Evolutionary conservation across 176 grass and related monocot species (phyloP).

Genomic region (Dendrocalamus sinicus): DNA sequence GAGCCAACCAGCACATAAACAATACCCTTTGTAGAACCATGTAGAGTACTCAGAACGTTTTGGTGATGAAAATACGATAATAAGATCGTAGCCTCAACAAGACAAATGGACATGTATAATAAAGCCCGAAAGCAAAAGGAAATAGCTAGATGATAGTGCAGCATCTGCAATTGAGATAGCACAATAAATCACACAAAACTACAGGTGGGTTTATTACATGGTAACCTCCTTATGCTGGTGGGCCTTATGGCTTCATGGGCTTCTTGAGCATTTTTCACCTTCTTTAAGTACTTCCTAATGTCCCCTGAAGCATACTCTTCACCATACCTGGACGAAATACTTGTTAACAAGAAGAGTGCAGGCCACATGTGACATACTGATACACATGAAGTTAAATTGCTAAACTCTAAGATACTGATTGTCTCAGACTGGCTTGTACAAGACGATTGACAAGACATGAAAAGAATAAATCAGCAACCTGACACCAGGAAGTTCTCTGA

Average conservation of each 20-base stretch:
- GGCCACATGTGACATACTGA: background rate
- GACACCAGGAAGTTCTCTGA: constrained; percentile 21
- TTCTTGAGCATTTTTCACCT: constrained; percentile 99
- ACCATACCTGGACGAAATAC: constrained; percentile 69
- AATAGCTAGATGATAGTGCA: constrained; percentile 6
- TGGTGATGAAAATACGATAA: background rate
- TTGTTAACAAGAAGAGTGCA: constrained; percentile 42
- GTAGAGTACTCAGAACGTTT: background rate
- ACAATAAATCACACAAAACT: constrained; percentile 17
- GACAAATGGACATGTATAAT: constrained; percentile 9
- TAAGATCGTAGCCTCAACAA: background rate
- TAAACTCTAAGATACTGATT: constrained; percentile 30
- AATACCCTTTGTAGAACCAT: constrained; percentile 24
- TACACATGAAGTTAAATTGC: constrained; percentile 15
- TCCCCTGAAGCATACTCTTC: constrained; percentile 66
- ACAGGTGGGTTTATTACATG: constrained; percentile 73
- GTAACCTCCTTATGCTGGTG: constrained; percentile 87
- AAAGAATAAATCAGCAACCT: constrained; percentile 17
- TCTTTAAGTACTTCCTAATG: constrained; percentile 75
- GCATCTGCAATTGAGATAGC: constrained; percentile 28
- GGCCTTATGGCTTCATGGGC: constrained; percentile 99
- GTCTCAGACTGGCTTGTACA: constrained; percentile 7
- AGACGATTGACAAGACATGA: constrained; percentile 13
- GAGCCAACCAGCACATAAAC: constrained; percentile 3
- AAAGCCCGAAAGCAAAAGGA: background rate